phyloP scores from a whole-genome alignment of 495 filamentous ascomycete species.

The Cercophora newfieldiana region DNA sequence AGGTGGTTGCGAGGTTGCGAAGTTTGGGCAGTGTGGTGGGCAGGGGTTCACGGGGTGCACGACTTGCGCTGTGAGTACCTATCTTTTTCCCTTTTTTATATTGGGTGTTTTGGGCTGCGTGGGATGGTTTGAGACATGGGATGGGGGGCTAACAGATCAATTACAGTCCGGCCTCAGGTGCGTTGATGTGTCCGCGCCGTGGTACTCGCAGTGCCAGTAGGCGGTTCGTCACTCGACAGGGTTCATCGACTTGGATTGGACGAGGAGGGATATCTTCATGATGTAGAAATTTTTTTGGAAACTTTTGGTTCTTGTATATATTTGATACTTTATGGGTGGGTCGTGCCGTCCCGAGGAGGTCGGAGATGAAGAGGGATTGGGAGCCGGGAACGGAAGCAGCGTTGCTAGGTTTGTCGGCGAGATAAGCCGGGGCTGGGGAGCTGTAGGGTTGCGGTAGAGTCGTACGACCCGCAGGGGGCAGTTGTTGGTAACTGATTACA shows the following conservation, averaged over 20 bases:
- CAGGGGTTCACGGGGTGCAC: slow-evolving; percentile 47
- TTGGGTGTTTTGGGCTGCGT: too few species aligned
- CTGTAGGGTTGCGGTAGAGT: too few species aligned
- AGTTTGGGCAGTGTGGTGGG: slow-evolving; percentile 51
- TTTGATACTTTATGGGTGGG: not conserved
- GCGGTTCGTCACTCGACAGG: not conserved
- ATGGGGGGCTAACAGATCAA: slow-evolving; percentile 6
- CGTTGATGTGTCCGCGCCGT: slow-evolving; percentile 17
- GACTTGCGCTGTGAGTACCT: slow-evolving; percentile 41
- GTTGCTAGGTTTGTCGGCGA: not conserved
- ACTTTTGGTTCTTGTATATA: slow-evolving; percentile 20
- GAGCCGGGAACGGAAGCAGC: not conserved
- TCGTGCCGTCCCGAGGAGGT: not conserved
- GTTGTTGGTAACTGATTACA: too few species aligned
- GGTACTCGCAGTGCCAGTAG: slow-evolving; percentile 3
- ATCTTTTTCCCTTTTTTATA: not conserved
- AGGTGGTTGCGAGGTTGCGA: slow-evolving; percentile 36
- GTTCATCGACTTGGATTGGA: not conserved
- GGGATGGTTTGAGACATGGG: too few species aligned
- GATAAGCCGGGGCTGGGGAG: not conserved
- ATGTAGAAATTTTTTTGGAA: not conserved
- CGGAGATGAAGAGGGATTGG: not conserved
- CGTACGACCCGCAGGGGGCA: too few species aligned
- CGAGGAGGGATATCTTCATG: not conserved
- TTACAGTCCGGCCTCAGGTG: slow-evolving; percentile 29